Evolutionary conservation across 805 yeast genomes (phyloP).

Genomic region (Starmerella khaoyaiensis): DNA sequence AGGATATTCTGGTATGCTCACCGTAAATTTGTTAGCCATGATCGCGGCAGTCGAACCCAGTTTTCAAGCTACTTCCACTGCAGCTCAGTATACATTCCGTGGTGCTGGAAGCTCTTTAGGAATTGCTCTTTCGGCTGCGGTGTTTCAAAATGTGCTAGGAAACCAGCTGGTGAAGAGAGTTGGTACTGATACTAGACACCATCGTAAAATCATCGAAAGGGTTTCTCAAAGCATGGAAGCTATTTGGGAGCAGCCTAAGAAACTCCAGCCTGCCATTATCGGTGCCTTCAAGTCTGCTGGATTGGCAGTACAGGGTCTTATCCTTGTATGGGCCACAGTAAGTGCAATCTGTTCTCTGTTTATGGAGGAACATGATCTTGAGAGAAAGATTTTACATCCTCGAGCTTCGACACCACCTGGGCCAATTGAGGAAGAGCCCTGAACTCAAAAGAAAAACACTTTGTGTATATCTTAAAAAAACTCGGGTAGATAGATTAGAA

Average conservation of each 20-base stretch:
- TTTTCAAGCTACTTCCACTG: constrained; percentile 74
- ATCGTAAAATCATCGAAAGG: constrained; percentile 26
- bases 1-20: constrained; percentile 54
- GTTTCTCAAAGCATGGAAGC: constrained; percentile 44
- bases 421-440: constrained; percentile 8
- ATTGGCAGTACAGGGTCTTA: constrained; percentile 37
- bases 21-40: constrained; percentile 59
- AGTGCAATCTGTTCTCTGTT: constrained; percentile 34
- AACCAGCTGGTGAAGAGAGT: constrained; percentile 24
- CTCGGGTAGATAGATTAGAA: too few species aligned
- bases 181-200: constrained; percentile 28
- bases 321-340: constrained; percentile 32
- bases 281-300: constrained; percentile 39
- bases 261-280: constrained; percentile 32
- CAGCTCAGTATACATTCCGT: constrained; percentile 79
- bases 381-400: constrained; percentile 5
- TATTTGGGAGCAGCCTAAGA: constrained; percentile 35
- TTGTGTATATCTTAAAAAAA: too few species aligned
- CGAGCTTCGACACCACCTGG: constrained; percentile 17
- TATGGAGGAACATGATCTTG: constrained; percentile 40
- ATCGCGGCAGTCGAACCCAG: constrained; percentile 59
- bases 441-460: too few species aligned
- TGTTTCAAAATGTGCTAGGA: constrained; percentile 42
- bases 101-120: constrained; percentile 81
- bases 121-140: constrained; percentile 53